phyloP scores from a whole-genome alignment of 2,329 filamentous ascomycete species.

The Hypoxylon sp. region DNA sequence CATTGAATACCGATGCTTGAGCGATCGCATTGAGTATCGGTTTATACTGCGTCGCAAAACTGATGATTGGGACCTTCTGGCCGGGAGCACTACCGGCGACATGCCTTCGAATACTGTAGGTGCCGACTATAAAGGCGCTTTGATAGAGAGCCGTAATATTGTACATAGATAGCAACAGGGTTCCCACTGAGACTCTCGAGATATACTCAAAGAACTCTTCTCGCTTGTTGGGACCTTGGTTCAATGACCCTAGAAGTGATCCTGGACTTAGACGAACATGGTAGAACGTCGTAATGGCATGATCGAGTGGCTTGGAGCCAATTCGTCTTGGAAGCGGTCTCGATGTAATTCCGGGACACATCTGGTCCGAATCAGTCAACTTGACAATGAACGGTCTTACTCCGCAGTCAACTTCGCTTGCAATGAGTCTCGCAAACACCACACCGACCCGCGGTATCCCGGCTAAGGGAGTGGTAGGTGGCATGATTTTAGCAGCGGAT shows the following conservation, averaged over 20 bases:
- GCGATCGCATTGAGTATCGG: conserved; percentile 47
- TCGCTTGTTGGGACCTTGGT: conserved; percentile 42
- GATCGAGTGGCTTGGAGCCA: conserved; percentile 53
- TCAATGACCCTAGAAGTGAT: conserved; percentile 51
- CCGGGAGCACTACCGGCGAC: conserved; percentile 17
- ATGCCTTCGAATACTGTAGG: conserved; percentile 43
- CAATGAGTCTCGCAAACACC: conserved; percentile 55
- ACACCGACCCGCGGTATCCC: conserved; percentile 52
- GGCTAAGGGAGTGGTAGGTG: conserved; percentile 47
- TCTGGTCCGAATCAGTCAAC: conserved; percentile 47
- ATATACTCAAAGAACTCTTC: conserved; percentile 51
- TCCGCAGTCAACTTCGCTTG: conserved; percentile 48
- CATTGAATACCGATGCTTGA: conserved; percentile 42
- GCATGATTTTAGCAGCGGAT: conserved; percentile 54
- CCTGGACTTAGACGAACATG: conserved; percentile 50
- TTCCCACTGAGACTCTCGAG: conserved; percentile 49
- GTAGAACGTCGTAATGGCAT: conserved; percentile 55
- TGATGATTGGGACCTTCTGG: conserved; percentile 42
- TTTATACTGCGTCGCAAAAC: conserved; percentile 50
- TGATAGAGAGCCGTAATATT: conserved; percentile 38
- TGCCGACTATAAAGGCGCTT: conserved; percentile 44
- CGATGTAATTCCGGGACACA: conserved; percentile 52
- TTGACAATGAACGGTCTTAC: conserved; percentile 54
- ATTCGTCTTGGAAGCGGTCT: conserved; percentile 49
- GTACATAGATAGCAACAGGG: conserved; percentile 46